phyloP scores from a whole-genome alignment of 2,329 filamentous ascomycete species.

The Orbilia blumenaviensis region DNA sequence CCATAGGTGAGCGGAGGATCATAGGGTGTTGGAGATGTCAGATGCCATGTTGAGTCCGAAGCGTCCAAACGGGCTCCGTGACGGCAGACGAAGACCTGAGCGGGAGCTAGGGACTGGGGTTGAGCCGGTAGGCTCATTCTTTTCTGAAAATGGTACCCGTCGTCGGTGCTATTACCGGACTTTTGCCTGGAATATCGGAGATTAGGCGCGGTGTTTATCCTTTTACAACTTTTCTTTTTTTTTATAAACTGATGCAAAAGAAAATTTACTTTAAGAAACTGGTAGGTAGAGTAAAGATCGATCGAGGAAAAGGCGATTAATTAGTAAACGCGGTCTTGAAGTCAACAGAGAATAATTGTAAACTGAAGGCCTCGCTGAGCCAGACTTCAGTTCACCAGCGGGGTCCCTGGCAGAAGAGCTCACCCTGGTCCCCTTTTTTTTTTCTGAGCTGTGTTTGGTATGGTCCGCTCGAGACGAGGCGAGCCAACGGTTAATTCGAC shows the following conservation, averaged over 20 bases:
- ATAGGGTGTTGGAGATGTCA: slow-evolving; percentile 91
- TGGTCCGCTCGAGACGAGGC: slow-evolving; percentile 29
- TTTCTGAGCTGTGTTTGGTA: background rate
- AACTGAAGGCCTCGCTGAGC: too few relatives aligned
- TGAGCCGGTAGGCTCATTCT: slow-evolving; percentile 27
- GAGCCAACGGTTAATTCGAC: slow-evolving; percentile 18
- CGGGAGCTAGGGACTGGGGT: slow-evolving; percentile 46
- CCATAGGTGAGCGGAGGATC: slow-evolving; percentile 94
- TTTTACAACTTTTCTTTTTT: background rate
- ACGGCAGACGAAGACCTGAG: slow-evolving; percentile 63
- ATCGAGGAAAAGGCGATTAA: too few relatives aligned
- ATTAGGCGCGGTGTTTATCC: slow-evolving; percentile 12
- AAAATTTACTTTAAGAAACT: background rate
- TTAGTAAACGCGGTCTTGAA: background rate
- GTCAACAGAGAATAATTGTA: background rate
- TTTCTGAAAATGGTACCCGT: background rate
- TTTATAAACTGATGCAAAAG: background rate
- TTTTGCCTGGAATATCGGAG: slow-evolving; percentile 18
- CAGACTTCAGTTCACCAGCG: background rate
- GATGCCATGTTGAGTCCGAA: slow-evolving; percentile 93
- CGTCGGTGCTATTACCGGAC: background rate
- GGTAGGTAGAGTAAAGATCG: too few relatives aligned
- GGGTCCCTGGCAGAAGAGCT: slow-evolving; percentile 18
- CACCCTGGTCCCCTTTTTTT: slow-evolving; percentile 5
- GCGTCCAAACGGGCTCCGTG: slow-evolving; percentile 94